Percentiles rank a stretch among this genome's conserved stretches.
phyloP scores from a whole-genome alignment of 768 basidiomycete genomes.

The Lentinula raphanica region DNA sequence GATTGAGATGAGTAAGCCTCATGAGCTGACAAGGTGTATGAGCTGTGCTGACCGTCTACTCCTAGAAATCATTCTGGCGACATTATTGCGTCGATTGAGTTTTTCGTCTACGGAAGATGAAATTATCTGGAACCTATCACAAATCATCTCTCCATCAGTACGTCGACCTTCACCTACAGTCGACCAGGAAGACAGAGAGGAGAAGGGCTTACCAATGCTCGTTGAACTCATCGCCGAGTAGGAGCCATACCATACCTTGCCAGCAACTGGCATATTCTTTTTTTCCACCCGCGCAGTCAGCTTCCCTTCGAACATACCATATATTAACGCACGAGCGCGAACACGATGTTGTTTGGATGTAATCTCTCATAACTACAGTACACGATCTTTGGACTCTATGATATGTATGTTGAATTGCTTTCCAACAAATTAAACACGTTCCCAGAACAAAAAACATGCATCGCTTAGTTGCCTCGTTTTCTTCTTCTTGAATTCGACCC shows the following conservation, averaged over 20 bases:
- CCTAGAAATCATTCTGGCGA: constrained; percentile 35
- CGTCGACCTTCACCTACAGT: constrained; percentile 10
- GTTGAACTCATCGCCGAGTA: constrained; percentile 12
- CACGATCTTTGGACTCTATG: background rate
- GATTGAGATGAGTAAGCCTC: constrained; percentile 47
- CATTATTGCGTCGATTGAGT: constrained; percentile 29
- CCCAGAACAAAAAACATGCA: background rate
- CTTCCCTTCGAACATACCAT: background rate
- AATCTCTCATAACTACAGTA: background rate
- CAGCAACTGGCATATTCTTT: background rate
- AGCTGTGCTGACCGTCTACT: background rate
- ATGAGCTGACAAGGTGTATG: background rate
- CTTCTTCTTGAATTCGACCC: background rate
- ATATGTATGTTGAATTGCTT: background rate
- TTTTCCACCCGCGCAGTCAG: background rate
- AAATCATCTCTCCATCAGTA: constrained; percentile 42
- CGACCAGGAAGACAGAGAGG: constrained; percentile 16
- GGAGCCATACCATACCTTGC: too few relatives aligned
- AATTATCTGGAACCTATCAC: constrained; percentile 43
- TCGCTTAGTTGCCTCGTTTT: background rate
- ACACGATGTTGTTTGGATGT: background rate
- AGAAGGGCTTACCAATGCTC: constrained; percentile 32
- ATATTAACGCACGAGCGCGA: background rate
- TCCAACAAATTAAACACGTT: background rate
- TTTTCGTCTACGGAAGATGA: constrained; percentile 30